phyloP scores from a whole-genome alignment of 2,329 filamentous ascomycete species.

The Laburnicola sp. region DNA sequence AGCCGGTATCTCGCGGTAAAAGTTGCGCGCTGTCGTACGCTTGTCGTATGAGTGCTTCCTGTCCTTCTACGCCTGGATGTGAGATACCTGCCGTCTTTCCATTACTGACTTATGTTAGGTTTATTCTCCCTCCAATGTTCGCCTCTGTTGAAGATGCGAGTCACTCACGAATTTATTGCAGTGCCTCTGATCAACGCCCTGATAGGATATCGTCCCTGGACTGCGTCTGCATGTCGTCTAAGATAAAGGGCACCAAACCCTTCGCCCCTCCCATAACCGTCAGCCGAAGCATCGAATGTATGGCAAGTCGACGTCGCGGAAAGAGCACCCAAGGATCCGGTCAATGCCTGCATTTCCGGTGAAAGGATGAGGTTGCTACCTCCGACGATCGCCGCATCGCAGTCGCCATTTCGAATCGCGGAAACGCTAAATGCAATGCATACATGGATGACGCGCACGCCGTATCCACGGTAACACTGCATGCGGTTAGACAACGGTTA shows the following conservation, averaged over 20 bases:
- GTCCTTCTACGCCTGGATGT: slow-evolving; percentile 17
- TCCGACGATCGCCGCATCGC: slow-evolving; percentile 27
- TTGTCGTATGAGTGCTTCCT: slow-evolving; percentile 24
- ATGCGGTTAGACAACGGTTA: too few relatives aligned
- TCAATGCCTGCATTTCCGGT: slow-evolving; percentile 11
- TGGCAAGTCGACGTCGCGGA: slow-evolving; percentile 20
- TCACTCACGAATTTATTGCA: slow-evolving; percentile 19
- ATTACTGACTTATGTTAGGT: slow-evolving; percentile 14
- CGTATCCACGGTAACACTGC: slow-evolving; percentile 22
- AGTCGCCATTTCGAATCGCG: slow-evolving; percentile 22
- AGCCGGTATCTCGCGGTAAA: slow-evolving; percentile 14
- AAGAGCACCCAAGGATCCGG: slow-evolving; percentile 22
- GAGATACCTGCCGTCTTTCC: slow-evolving; percentile 21
- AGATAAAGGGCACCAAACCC: slow-evolving; percentile 25
- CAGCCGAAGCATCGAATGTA: slow-evolving; percentile 27
- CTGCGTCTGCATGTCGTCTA: slow-evolving; percentile 9
- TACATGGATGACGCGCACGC: slow-evolving; percentile 33
- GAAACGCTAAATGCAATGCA: slow-evolving; percentile 27
- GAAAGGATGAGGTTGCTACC: slow-evolving; percentile 21
- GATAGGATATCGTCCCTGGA: slow-evolving; percentile 15
- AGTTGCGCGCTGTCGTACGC: slow-evolving; percentile 21
- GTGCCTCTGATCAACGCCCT: slow-evolving; percentile 20
- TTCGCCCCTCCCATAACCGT: slow-evolving; percentile 29
- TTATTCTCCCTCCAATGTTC: too few relatives aligned
- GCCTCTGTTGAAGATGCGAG: too few relatives aligned